Evolutionary conservation across 495 filamentous ascomycete genomes (phyloP).

Genomic region (Geopyxis carbonaria): DNA sequence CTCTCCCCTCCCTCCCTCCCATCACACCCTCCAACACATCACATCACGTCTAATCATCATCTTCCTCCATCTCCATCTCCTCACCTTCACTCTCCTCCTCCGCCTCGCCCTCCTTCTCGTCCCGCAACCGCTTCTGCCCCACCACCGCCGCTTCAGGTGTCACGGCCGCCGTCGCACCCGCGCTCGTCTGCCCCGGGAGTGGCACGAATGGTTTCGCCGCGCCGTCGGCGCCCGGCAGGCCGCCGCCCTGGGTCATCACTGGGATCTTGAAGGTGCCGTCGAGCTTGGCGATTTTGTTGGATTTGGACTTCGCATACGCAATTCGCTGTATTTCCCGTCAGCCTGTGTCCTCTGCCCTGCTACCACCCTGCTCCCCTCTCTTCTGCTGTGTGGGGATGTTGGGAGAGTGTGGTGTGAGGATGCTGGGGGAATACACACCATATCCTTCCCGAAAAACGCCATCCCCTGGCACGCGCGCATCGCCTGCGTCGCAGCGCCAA

Average conservation of each 20-base stretch:
- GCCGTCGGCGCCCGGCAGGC: slow-evolving; percentile 37
- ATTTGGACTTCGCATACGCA: slow-evolving; percentile 71
- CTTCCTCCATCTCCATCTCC: slow-evolving; percentile 24
- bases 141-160: slow-evolving; percentile 26
- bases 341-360: not conserved
- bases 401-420: not conserved
- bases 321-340: slow-evolving; percentile 46
- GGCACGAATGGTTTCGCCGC: slow-evolving; percentile 32
- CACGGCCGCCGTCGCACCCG: slow-evolving; percentile 28
- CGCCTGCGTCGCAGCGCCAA: slow-evolving; percentile 72
- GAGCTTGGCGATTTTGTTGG: slow-evolving; percentile 68
- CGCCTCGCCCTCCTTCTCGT: slow-evolving; percentile 29
- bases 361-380: not conserved
- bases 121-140: slow-evolving; percentile 51
- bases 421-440: slow-evolving; percentile 40
- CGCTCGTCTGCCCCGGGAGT: slow-evolving; percentile 29
- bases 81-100: slow-evolving; percentile 28
- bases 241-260: slow-evolving; percentile 29
- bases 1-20: too few species aligned
- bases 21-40: too few species aligned
- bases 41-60: slow-evolving; percentile 23
- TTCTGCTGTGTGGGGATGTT: not conserved
- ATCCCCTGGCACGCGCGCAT: slow-evolving; percentile 76
- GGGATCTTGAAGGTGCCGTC: slow-evolving; percentile 73
- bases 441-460: slow-evolving; percentile 69